Evolutionary conservation across 352 stramenopile genomes (phyloP).

Genomic region (Plasmopara viticola): DNA sequence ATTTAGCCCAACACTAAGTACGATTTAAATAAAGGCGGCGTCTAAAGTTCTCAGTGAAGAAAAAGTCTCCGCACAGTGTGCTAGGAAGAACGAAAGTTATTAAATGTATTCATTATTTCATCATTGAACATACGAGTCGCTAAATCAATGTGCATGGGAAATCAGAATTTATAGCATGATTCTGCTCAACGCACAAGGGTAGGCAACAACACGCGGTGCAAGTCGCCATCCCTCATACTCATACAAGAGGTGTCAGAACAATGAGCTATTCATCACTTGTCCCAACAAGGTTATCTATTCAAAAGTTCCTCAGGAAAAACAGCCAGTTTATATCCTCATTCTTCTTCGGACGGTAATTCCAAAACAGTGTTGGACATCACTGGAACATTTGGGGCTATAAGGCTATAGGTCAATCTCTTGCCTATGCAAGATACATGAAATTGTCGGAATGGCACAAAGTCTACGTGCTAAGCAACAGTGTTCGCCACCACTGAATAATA

Average conservation of each 20-base stretch:
- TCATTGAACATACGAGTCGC: constrained; percentile 44
- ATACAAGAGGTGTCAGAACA: constrained; percentile 91
- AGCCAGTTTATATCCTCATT: constrained; percentile 82
- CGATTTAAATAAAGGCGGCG: constrained; percentile 2
- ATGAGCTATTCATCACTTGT: constrained; percentile 85
- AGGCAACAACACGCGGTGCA: constrained; percentile 52
- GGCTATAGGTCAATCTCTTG: too few species aligned
- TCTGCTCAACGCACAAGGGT: constrained; percentile 68
- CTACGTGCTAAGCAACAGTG: background rate
- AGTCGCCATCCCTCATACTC: constrained; percentile 48
- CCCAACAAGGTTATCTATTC: constrained; percentile 5
- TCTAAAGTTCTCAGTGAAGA: constrained; percentile 40
- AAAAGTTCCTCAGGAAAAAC: constrained; percentile 79
- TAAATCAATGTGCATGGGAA: constrained; percentile 5
- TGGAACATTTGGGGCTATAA: constrained; percentile 30
- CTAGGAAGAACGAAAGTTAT: constrained; percentile 90
- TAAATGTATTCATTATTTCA: constrained; percentile 61
- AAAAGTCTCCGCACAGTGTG: constrained; percentile 53
- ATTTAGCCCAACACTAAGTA: constrained; percentile 3
- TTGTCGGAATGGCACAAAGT: too few species aligned
- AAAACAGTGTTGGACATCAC: constrained; percentile 81
- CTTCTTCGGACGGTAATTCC: constrained; percentile 86
- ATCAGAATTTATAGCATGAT: constrained; percentile 72
- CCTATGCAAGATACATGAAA: too few species aligned
- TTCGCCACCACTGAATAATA: constrained; percentile 19